Evolutionary conservation across 129 eudicot species (phyloP), one percentile per base, ranked within the genome.

Genomic region (Saussurea involucrata): DNA sequence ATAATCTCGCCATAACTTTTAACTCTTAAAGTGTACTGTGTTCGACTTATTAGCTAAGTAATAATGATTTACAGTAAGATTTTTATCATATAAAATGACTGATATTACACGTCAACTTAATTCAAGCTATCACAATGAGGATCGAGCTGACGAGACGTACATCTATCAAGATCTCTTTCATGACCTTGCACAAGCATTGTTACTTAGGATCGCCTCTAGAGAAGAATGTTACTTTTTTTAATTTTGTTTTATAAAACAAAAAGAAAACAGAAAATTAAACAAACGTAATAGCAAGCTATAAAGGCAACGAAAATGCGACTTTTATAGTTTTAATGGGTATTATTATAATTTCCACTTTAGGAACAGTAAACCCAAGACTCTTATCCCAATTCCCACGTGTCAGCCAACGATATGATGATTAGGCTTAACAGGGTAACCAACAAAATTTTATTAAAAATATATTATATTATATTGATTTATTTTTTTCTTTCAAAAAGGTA

Each of bases 351-450:
- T 63, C 20, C 68, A 63, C 68, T 63, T 63, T 63, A 63, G 68
- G 64, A 63, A 27, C 72, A 75, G 64, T 27, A 76, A 49, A 44
- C 46, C 78, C 33, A 76, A 44, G 24, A 25, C 73, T 65, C 53
- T 17, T 49, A 66, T 76, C 73, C 73, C 66, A 66, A 66, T 29
- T 66, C 73, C 33, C 73, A 76, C 80, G 80, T 76, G 73, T 76
- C 80, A 49, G 31, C 72, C 33, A 66, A 44, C 63, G 15, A 76
- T 49, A 66, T 44, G 72, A 76, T 65, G 73, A 40, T 20, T 66
- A 42, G 21, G 31, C 24, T 4, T 29, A 20, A n/a, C 64, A 28
- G 44, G 9, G 1, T 37, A 24, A 76, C 53, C 6, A 76, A 65
- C 44, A n/a, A 24, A 2, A 13, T 5, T 44, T 53, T 17, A 15